These are phyloP conservation scores for Phytophthora europaea DNA, from an alignment of 352 stramenopile species.

Conservation along the genomic window DNA sequence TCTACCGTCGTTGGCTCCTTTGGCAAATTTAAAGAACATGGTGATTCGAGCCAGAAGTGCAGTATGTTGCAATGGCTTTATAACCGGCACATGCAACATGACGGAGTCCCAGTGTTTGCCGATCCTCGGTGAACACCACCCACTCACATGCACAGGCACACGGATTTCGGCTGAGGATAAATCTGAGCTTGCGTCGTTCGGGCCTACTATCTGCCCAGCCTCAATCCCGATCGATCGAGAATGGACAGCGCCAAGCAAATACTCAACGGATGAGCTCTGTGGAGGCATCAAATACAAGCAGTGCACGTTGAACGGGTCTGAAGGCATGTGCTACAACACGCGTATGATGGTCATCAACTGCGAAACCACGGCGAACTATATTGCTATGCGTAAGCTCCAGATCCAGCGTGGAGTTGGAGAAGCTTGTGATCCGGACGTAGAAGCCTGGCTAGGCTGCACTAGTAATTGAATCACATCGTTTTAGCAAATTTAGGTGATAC, in stretches of 20 bases:
- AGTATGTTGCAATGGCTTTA: conserved; percentile 41
- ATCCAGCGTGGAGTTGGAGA: conserved; percentile 37
- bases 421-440: conserved; percentile 38
- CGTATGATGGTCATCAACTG: conserved; percentile 50
- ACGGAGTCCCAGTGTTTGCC: conserved; percentile 30
- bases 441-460: conserved; percentile 48
- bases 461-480: background rate
- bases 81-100: conserved; percentile 23
- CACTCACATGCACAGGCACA: conserved; percentile 14
- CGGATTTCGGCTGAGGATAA: conserved; percentile 13
- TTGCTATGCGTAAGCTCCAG: conserved; percentile 45
- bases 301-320: conserved; percentile 27
- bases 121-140: conserved; percentile 17
- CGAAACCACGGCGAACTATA: conserved; percentile 20
- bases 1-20: conserved; percentile 19
- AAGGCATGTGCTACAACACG: conserved; percentile 53
- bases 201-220: background rate
- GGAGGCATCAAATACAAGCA: conserved; percentile 41
- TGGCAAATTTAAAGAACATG: conserved; percentile 21
- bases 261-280: conserved; percentile 41
- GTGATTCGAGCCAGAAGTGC: conserved; percentile 21
- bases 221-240: conserved; percentile 10
- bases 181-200: background rate
- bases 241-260: conserved; percentile 14
- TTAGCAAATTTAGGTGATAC: too few species aligned